phyloP scores from a whole-genome alignment of 148 eudicot species.

The Chenopodium album region DNA sequence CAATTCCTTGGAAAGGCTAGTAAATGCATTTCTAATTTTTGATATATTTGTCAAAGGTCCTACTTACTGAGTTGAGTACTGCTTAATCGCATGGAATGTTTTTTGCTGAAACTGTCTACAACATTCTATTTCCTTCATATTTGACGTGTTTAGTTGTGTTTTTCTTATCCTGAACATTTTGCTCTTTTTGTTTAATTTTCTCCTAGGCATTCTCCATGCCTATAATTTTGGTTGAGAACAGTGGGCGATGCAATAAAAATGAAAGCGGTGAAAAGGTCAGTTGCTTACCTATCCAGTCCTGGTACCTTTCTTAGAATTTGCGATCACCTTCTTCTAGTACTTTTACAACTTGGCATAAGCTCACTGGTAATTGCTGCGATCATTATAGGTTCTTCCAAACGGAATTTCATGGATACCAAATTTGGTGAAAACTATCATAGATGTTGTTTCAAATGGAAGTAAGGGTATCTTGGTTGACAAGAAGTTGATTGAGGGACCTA shows the following conservation, averaged over 20 bases:
- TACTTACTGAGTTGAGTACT: background rate
- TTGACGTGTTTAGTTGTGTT: background rate
- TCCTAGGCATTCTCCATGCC: constrained; percentile 63
- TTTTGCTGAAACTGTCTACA: background rate
- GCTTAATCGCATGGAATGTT: background rate
- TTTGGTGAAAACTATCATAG: constrained; percentile 61
- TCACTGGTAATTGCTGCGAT: background rate
- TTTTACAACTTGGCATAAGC: background rate
- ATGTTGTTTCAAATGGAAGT: constrained; percentile 67
- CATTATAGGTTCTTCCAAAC: constrained; percentile 68
- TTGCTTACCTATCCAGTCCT: constrained; percentile 5
- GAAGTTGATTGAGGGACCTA: constrained; percentile 88
- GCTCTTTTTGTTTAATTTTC: constrained; percentile 13
- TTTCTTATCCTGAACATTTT: background rate
- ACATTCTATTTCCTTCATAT: background rate
- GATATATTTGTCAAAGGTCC: background rate
- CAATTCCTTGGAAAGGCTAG: background rate
- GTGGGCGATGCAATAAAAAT: constrained; percentile 91
- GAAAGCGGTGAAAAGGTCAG: constrained; percentile 84
- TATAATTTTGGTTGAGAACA: constrained; percentile 94
- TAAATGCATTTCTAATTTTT: background rate
- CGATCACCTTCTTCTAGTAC: constrained; percentile 1
- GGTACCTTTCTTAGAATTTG: background rate
- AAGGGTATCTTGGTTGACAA: constrained; percentile 67
- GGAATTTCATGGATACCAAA: constrained; percentile 91